Base-by-base conservation (phyloP, 176 grass and related monocot genomes). In the Hyparrhenia diplandra region DNA sequence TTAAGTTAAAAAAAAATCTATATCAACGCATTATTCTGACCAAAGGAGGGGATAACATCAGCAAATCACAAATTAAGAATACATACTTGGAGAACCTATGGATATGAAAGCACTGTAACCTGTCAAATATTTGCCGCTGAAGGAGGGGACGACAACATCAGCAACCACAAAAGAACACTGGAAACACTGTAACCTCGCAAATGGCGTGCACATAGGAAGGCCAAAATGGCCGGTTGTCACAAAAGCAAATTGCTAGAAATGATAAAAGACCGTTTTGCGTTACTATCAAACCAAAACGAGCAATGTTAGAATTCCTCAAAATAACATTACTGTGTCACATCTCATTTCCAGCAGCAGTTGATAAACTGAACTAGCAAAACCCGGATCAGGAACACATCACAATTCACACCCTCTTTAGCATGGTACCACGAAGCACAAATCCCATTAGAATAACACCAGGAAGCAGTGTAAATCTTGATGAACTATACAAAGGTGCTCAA, bases 401-500 rank as follows among this genome's bases (percentile, higher is more conserved):
- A 27, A n/a, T 52, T 55, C 52, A n/a, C 20, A 55, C 52, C 52
- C 52, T 55, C 17, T 39, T 24, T 32, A 39, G 11, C 23, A 64
- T 14, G 47, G 73, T 32, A 65, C 13, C 58, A 34, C 35, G 17
- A 78, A 62, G 13, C 67, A 32, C 35, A 32, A 78, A 78, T 17
- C 30, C 16, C 54, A 51, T 5, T 10, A 21, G 27, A 16, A 47
- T 63, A 43, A 31, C 11, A 41, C 28, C 34, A 0, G 64, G 1
- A 23, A 32, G 31, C 31, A n/a, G n/a, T n/a, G 66, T 7, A 71
- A 45, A 60, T 71, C 8, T 10, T 25, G 8, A 9, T 46, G 24
- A 68, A 27, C 74, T 78, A 62, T 85, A 85, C 82, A 85, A 63
- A 28, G 29, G 37, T 29, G 72, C 64, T 28, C n/a, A 77, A 49